Evolutionary conservation across 2,329 filamentous ascomycete species (phyloP).

Genomic region (Colletotrichum siamense): DNA sequence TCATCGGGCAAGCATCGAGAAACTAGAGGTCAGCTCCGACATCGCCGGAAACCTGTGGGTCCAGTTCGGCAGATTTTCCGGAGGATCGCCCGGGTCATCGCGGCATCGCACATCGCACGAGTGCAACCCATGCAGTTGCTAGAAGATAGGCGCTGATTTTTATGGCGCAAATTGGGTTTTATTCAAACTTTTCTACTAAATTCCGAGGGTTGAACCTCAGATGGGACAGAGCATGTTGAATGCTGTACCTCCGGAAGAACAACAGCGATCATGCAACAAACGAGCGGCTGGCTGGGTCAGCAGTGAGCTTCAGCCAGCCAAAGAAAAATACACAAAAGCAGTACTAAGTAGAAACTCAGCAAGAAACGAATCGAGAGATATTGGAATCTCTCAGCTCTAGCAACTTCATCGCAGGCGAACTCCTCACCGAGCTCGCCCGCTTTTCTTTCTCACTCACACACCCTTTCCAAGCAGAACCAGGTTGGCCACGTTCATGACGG

Average conservation of each 20-base stretch:
- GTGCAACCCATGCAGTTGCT: not conserved
- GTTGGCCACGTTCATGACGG: slow-evolving; percentile 80
- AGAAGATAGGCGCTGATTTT: accelerated
- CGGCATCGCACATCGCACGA: not conserved
- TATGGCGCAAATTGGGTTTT: not conserved
- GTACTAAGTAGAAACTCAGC: not conserved
- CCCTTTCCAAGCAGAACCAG: slow-evolving; percentile 64
- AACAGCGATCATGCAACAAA: not conserved
- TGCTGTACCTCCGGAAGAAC: not conserved
- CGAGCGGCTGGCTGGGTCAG: not conserved
- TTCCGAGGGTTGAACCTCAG: not conserved
- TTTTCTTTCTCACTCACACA: not conserved
- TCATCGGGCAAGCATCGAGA: not conserved
- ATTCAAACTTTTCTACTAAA: not conserved
- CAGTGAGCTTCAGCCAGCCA: not conserved
- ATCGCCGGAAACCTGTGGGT: not conserved
- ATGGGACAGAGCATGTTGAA: not conserved
- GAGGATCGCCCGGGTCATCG: not conserved
- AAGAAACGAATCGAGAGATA: not conserved
- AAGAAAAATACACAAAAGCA: not conserved
- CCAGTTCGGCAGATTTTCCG: no score
- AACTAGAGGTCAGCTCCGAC: accelerated
- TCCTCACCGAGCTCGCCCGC: slow-evolving; percentile 9
- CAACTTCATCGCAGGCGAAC: not conserved
- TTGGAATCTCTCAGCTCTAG: not conserved